Evolutionary conservation across 441 rosid species (phyloP).

Genomic region (Pelargonium australe): DNA sequence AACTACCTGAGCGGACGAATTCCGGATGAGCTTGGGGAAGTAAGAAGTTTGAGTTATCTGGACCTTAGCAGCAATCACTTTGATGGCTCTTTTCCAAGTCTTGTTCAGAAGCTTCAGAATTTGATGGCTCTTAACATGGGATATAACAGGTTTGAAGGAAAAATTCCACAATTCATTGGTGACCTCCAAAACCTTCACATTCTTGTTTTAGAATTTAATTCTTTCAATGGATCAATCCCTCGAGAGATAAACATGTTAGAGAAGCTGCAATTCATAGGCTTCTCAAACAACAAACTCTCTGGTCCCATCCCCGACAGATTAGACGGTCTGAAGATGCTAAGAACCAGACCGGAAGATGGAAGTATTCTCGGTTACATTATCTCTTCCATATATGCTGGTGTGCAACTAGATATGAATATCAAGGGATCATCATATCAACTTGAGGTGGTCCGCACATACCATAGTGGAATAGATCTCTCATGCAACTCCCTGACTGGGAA

Average conservation of each 20-base stretch:
- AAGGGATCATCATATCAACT: constrained; percentile 1
- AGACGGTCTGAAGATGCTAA: background rate
- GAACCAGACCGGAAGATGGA: background rate
- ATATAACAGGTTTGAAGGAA: constrained; percentile 4
- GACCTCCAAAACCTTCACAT: constrained; percentile 4
- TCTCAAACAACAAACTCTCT: constrained; percentile 8
- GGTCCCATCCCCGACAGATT: constrained; percentile 15
- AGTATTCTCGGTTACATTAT: constrained; percentile 3
- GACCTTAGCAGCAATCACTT: constrained; percentile 3
- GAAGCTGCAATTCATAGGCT: constrained; percentile 13
- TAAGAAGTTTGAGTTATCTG: constrained; percentile 12
- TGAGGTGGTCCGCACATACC: constrained; percentile 10
- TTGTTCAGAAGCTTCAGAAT: constrained; percentile 9
- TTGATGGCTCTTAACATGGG: constrained; percentile 11
- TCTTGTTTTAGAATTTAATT: constrained; percentile 10
- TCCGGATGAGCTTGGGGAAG: constrained; percentile 4
- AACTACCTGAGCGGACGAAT: constrained; percentile 5
- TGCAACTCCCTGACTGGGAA: constrained; percentile 6
- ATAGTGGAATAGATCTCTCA: constrained; percentile 11
- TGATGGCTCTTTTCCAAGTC: constrained; percentile 8
- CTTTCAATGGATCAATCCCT: constrained; percentile 12
- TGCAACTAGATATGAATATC: background rate
- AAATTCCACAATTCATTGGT: constrained; percentile 11
- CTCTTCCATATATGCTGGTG: constrained; percentile 7
- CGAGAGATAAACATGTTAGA: constrained; percentile 7